These are phyloP conservation scores for Pseudopithomyces maydicus DNA, from an alignment of 2,329 filamentous ascomycete genomes.

Conservation along the genomic window DNA sequence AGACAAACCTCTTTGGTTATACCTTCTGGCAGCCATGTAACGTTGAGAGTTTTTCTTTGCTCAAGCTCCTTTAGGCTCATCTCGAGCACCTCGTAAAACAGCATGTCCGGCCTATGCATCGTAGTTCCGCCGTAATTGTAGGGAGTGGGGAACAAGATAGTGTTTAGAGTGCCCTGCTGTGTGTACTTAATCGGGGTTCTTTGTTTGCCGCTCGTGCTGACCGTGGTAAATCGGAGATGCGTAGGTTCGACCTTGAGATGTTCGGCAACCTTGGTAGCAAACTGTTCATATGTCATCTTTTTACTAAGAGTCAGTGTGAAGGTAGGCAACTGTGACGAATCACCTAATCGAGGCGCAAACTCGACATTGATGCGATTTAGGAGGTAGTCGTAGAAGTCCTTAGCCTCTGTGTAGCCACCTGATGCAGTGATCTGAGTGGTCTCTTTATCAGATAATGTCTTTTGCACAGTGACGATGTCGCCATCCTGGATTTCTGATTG, in stretches of 20 bases:
- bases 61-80: slow-evolving; percentile 93
- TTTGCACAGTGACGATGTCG: slow-evolving; percentile 95
- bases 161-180: slow-evolving; percentile 71
- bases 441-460: slow-evolving; percentile 59
- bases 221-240: slow-evolving; percentile 88
- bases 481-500: slow-evolving; percentile 95
- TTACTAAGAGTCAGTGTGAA: slow-evolving; percentile 83
- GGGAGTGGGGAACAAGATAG: slow-evolving; percentile 73
- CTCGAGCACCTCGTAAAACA: slow-evolving; percentile 93
- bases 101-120: slow-evolving; percentile 73
- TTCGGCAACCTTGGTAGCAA: slow-evolving; percentile 82
- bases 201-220: slow-evolving; percentile 79
- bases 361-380: slow-evolving; percentile 79
- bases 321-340: slow-evolving; percentile 61
- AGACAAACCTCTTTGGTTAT: slow-evolving; percentile 80
- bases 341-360: slow-evolving; percentile 71
- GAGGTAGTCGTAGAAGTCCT: slow-evolving; percentile 91
- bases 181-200: slow-evolving; percentile 78
- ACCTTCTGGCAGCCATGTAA: slow-evolving; percentile 86
- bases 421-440: slow-evolving; percentile 32
- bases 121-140: slow-evolving; percentile 72
- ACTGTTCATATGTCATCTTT: slow-evolving; percentile 87
- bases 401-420: slow-evolving; percentile 68
- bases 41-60: slow-evolving; percentile 83
- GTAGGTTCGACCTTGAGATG: slow-evolving; percentile 78